Base-by-base conservation (phyloP, 2,329 filamentous ascomycete genomes). In the Lasiodiplodia theobromae region DNA sequence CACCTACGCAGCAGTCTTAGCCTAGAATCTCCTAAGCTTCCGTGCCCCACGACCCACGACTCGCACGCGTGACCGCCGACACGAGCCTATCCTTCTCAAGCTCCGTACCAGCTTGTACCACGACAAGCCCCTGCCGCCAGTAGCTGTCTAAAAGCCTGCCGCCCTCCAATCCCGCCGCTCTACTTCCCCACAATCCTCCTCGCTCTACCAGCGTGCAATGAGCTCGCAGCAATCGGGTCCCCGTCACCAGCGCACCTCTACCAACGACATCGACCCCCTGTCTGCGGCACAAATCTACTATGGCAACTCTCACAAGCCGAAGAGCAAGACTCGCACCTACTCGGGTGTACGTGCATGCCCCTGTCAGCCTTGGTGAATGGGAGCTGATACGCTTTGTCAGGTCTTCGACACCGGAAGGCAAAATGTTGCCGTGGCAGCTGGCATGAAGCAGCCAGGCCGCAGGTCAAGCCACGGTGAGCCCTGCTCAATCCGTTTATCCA, bases 261-360 rank as follows among this genome's bases (percentile, higher is more conserved):
- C 83, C 64, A 73, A 68, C 70, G 79, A 80, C 68, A 75, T 83
- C 72, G 87, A 89, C 76, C 87, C 88, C 5, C 86, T 85, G 73
- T 86, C 87, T 47, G 81, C 86, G 49, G 83, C 87, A 10, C 83
- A 86, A 70, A 78, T 88, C 71, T 89, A 89, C 78, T 89, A 89
- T 79, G 86, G 87, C 72, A 81, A 85, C 64, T 82, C 82, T 69
- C 81, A 84, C 71, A 77, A 79, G 70, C 81, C 81, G 73, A 83
- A 84, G 74, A 79, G 80, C 70, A 81, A 85, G 67, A 79, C 79
- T 56, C 81, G 87, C 70, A 86, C 86, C 5, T 86, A 86, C 74
- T 88, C 86, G 44, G 82, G 85, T 69, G 86, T 88, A 80, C 77
- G 85, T 77, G 37, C 51, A 10, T n/a, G 25, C 38, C 28, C 12